Conservation (phyloP, 345 rosid genomes). For the Carallia brachiata region DNA sequence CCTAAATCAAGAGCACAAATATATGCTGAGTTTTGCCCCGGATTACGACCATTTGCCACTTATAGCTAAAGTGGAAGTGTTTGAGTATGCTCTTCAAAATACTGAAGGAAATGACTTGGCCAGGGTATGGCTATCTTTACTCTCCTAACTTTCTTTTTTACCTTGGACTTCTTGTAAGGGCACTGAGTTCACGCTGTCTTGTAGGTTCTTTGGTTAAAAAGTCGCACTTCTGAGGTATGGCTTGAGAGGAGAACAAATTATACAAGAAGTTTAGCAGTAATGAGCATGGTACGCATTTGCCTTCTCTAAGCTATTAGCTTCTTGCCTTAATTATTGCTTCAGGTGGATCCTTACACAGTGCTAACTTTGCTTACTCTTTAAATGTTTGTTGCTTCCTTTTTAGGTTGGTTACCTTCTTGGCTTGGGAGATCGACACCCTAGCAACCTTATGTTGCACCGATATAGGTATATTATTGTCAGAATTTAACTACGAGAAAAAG, state of each 20-base stretch:
- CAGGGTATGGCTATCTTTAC: constrained; percentile 50
- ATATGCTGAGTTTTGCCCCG: constrained; percentile 88
- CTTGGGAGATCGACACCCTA: constrained; percentile 98
- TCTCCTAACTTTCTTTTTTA: constrained; percentile 4
- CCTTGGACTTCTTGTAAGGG: constrained; percentile 11
- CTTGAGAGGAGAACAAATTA: constrained; percentile 97
- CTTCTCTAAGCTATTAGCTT: neutral
- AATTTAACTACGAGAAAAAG: neutral
- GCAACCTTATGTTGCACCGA: constrained; percentile 94
- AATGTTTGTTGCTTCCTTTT: constrained; percentile 20
- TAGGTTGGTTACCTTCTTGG: constrained; percentile 99
- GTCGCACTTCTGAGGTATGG: constrained; percentile 98
- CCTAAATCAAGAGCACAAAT: constrained; percentile 89
- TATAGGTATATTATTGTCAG: constrained; percentile 52
- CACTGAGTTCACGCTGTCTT: constrained; percentile 18
- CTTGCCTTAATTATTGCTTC: neutral
- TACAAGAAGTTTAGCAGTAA: constrained; percentile 96
- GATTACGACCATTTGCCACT: constrained; percentile 93
- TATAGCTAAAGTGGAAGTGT: constrained; percentile 89
- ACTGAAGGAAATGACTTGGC: constrained; percentile 95
- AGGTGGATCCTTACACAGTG: neutral
- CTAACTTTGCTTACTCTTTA: neutral
- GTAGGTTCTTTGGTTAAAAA: constrained; percentile 98
- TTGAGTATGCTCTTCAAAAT: constrained; percentile 78
- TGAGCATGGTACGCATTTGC: constrained; percentile 89